phyloP scores from a whole-genome alignment of 2,329 filamentous ascomycete genomes.

The Meredithiella fracta region DNA sequence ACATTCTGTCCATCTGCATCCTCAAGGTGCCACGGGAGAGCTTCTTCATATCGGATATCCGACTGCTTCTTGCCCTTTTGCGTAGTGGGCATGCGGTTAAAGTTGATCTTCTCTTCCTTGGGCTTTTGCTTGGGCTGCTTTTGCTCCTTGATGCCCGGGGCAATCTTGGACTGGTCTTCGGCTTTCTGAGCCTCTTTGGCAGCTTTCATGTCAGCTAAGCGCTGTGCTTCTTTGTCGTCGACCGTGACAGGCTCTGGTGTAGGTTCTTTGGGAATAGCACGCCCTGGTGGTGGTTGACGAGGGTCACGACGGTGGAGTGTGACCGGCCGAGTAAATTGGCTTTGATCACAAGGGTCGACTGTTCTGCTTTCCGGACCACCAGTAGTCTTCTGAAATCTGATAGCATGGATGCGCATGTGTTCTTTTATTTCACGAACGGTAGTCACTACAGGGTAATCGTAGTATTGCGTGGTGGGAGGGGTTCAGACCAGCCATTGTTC shows the following conservation, averaged over 20 bases:
- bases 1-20: conserved; percentile 91
- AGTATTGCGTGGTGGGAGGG: conserved; percentile 32
- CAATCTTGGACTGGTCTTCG: conserved; percentile 80
- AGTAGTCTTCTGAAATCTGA: conserved; percentile 54
- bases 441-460: conserved; percentile 53
- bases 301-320: conserved; percentile 81
- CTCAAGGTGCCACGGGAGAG: conserved; percentile 89
- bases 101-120: conserved; percentile 71
- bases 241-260: conserved; percentile 24
- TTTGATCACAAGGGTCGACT: conserved; percentile 50
- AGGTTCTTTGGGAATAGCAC: conserved; percentile 41
- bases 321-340: conserved; percentile 75
- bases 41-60: conserved; percentile 77
- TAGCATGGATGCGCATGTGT: conserved; percentile 70
- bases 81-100: conserved; percentile 61
- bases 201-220: conserved; percentile 52
- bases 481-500: conserved; percentile 42
- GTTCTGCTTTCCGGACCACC: conserved; percentile 33
- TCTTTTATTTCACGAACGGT: conserved; percentile 69
- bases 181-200: conserved; percentile 76
- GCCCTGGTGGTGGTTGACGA: conserved; percentile 47
- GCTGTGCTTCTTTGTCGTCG: conserved; percentile 44
- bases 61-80: conserved; percentile 65
- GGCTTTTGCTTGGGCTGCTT: conserved; percentile 45
- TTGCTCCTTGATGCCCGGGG: conserved; percentile 53